Percentiles rank a stretch among this genome's conserved stretches.
Conservation (phyloP, 345 rosid species). For the Hibiscus tridactylites region DNA sequence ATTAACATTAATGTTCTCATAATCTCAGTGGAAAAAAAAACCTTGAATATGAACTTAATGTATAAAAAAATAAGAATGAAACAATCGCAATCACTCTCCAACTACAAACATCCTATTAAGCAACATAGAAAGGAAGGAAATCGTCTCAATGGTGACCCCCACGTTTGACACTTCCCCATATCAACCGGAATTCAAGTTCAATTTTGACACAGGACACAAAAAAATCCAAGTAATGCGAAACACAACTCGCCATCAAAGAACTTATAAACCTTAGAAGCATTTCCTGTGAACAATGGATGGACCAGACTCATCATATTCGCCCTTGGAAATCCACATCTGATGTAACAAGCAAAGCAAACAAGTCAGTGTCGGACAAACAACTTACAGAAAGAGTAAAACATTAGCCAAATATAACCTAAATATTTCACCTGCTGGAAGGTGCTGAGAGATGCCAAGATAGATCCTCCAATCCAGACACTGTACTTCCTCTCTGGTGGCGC, state of each 20-base stretch:
- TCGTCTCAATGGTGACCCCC: constrained; percentile 14
- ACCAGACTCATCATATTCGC: constrained; percentile 56
- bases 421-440: constrained; percentile 59
- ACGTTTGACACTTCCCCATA: constrained; percentile 16
- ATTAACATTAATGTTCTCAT: constrained; percentile 35
- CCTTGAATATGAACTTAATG: constrained; percentile 22
- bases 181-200: constrained; percentile 29
- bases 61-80: constrained; percentile 12
- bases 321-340: constrained; percentile 61
- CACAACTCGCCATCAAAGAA: constrained; percentile 34
- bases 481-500: constrained; percentile 22
- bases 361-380: neutral
- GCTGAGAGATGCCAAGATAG: constrained; percentile 69
- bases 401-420: neutral
- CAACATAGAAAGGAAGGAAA: constrained; percentile 19
- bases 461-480: constrained; percentile 74
- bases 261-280: constrained; percentile 33
- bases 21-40: neutral
- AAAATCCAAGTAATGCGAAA: constrained; percentile 36
- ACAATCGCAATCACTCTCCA: constrained; percentile 49
- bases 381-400: neutral
- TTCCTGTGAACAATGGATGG: constrained; percentile 57
- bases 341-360: neutral
- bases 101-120: constrained; percentile 38
- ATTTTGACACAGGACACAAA: too few species aligned